Evolutionary conservation across 345 rosid genomes (phyloP).

Genomic region (Eucalyptus lansdowneana): DNA sequence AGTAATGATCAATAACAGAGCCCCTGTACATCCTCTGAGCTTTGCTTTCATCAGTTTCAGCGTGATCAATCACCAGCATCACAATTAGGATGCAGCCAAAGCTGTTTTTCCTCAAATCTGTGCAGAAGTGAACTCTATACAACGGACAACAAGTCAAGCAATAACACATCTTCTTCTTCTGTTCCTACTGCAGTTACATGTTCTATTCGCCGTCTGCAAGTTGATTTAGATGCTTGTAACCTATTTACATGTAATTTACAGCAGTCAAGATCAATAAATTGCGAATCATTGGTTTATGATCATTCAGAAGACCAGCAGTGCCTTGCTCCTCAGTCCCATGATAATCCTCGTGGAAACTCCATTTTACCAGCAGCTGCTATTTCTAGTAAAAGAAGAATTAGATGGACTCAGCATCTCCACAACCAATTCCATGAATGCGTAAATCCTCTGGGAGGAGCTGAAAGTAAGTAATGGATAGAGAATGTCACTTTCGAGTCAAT

Average conservation of each 20-base stretch:
- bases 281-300: not conserved
- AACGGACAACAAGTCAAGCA: not conserved
- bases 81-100: not conserved
- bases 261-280: not conserved
- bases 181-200: not conserved
- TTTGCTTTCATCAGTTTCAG: not conserved
- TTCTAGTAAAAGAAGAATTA: conserved; percentile 3
- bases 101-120: not conserved
- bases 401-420: conserved; percentile 23
- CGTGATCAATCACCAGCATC: not conserved
- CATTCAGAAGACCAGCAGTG: not conserved
- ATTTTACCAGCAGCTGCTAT: not conserved
- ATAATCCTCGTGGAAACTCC: not conserved
- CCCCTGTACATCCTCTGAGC: not conserved
- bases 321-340: not conserved
- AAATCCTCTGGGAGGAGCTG: conserved; percentile 10
- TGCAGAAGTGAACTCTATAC: not conserved
- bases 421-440: conserved; percentile 16
- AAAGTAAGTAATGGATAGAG: not conserved
- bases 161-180: not conserved
- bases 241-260: not conserved
- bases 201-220: not conserved
- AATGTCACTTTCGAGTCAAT: not conserved
- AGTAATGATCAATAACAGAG: not conserved
- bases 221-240: not conserved